phyloP scores from a whole-genome alignment of 352 stramenopile genomes.

The Phytophthora constricta region DNA sequence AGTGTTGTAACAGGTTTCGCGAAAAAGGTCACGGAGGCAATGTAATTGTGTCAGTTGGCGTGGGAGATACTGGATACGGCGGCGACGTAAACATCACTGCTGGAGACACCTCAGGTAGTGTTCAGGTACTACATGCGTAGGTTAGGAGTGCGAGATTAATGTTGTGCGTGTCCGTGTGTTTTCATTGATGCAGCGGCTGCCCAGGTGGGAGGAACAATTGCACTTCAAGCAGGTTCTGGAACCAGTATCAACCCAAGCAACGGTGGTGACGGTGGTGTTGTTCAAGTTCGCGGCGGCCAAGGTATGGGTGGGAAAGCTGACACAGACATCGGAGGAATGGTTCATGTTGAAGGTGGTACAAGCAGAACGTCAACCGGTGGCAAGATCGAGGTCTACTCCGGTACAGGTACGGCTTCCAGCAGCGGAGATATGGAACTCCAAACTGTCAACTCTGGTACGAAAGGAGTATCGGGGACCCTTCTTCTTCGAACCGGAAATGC shows the following conservation, averaged over 20 bases:
- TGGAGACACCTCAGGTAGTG: slow-evolving; percentile 67
- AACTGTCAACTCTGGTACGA: slow-evolving; percentile 73
- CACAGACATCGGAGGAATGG: slow-evolving; percentile 57
- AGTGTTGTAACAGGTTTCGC: slow-evolving; percentile 31
- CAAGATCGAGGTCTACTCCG: slow-evolving; percentile 68
- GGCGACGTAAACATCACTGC: slow-evolving; percentile 62
- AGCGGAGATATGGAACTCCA: slow-evolving; percentile 72
- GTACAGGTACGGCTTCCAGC: slow-evolving; percentile 48
- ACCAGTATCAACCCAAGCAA: slow-evolving; percentile 52
- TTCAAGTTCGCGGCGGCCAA: slow-evolving; percentile 63
- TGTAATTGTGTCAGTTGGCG: slow-evolving; percentile 30
- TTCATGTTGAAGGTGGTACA: slow-evolving; percentile 67
- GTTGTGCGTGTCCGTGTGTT: neutral
- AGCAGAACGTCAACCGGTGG: slow-evolving; percentile 61
- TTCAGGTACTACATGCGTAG: slow-evolving; percentile 3
- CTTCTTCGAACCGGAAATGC: slow-evolving; percentile 76
- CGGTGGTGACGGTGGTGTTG: slow-evolving; percentile 66
- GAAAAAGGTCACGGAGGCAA: slow-evolving; percentile 36
- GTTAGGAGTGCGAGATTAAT: slow-evolving; percentile 3
- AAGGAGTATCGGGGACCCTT: slow-evolving; percentile 84
- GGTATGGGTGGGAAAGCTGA: slow-evolving; percentile 51
- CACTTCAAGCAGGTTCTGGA: slow-evolving; percentile 57
- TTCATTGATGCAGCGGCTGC: slow-evolving; percentile 42
- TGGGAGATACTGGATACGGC: slow-evolving; percentile 33
- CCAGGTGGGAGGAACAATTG: slow-evolving; percentile 53